A percentile compares a stretch with the other conserved stretches of the same genome.
These are phyloP conservation scores for Rhizopus delemar DNA, from an alignment of 371 early-diverging fungal species.

Conservation along the genomic window DNA sequence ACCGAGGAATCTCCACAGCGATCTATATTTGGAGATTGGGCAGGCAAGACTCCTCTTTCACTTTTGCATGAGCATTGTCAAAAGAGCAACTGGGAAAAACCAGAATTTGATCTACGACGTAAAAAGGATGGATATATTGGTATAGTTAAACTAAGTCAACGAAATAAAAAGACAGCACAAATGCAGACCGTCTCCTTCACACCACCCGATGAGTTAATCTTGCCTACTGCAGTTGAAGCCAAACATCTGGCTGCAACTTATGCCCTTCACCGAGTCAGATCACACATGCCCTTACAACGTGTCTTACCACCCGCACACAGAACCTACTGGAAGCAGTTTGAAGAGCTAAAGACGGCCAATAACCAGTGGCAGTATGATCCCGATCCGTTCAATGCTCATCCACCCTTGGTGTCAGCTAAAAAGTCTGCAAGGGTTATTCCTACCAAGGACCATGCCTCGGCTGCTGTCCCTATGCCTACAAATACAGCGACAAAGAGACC, in stretches of 20 bases:
- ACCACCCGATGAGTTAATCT: slow-evolving; percentile 40
- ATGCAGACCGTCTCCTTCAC: slow-evolving; percentile 54
- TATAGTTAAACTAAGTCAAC: slow-evolving; percentile 61
- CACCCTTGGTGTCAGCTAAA: slow-evolving; percentile 33
- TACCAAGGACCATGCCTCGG: slow-evolving; percentile 37
- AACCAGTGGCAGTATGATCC: slow-evolving; percentile 65
- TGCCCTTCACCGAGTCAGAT: slow-evolving; percentile 77
- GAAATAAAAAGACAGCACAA: slow-evolving; percentile 73
- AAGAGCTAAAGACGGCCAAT: slow-evolving; percentile 48
- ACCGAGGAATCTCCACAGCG: slow-evolving; percentile 24
- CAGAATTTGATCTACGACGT: slow-evolving; percentile 57
- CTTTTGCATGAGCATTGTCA: slow-evolving; percentile 81
- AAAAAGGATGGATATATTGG: slow-evolving; percentile 56
- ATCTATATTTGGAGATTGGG: slow-evolving; percentile 76
- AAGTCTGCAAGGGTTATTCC: slow-evolving; percentile 16
- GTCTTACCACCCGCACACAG: slow-evolving; percentile 78
- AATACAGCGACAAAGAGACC: slow-evolving; percentile 14
- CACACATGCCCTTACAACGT: slow-evolving; percentile 69
- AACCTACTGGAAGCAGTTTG: slow-evolving; percentile 72
- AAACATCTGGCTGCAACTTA: slow-evolving; percentile 82
- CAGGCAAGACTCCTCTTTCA: slow-evolving; percentile 82
- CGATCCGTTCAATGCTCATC: slow-evolving; percentile 73
- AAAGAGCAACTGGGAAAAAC: slow-evolving; percentile 76
- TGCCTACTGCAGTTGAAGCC: slow-evolving; percentile 67
- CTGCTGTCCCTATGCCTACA: slow-evolving; percentile 43